Evolutionary conservation across 495 filamentous ascomycete genomes (phyloP), one percentile per base, ranked within the genome.

Genomic region (Hypoxylon lienhwacheense): DNA sequence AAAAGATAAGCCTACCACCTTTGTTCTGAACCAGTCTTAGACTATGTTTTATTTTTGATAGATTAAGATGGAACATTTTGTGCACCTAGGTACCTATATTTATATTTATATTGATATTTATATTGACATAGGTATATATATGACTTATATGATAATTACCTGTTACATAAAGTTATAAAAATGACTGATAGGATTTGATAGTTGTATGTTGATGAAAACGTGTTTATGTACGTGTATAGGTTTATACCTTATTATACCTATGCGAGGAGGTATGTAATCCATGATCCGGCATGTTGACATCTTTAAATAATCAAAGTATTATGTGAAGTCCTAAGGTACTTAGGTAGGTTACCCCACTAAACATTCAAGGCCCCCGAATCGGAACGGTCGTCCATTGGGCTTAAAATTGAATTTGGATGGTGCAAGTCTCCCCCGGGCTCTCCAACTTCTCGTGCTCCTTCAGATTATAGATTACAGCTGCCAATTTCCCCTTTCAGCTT

Each of bases 401-500:
- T n/a, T 35, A 4, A 39, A 34, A 25, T 19, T 42, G 11, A 44
- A 33, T 43, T 53, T 37, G 45, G 44, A 32, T 54, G 50, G 49
- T 42, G 28, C 17, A 43, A 47, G 57, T 51, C 44, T 51, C 32
- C 32, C 51, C 7, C 10, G 12, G 12, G n/a, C n/a, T n/a, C 37
- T 45, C 41, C 33, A 53, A 55, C 47, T 47, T 42, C 41, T 47
- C 41, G 42, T 53, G 35, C 47, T 47, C 36, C 28, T n/a, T n/a
- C n/a, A n/a, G n/a, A n/a, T n/a, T n/a, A n/a, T n/a, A n/a, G n/a
- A n/a, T n/a, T 39, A 29, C 20, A 43, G 33, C 36, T 53, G 43
- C 28, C 35, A 55, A 52, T 61, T 61, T 61, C 57, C 57, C 57
- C 51, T 55, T 61, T 61, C 57, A 61, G 57, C 51, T 51, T 42